phyloP scores from a whole-genome alignment of 306 rosid genomes.

The Prunus fruticosa region DNA sequence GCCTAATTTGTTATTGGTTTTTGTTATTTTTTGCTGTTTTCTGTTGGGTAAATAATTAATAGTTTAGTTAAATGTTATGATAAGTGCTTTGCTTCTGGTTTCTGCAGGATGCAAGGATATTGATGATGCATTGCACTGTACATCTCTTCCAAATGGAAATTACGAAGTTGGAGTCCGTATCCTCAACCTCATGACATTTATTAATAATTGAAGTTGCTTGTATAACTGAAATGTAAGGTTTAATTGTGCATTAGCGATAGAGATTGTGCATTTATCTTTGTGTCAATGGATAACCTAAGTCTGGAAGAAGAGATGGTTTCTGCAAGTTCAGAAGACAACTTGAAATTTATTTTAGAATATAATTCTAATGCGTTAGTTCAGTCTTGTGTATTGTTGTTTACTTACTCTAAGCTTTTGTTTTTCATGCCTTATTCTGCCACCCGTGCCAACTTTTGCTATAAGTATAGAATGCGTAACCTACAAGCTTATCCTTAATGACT shows the following conservation, averaged over 20 bases:
- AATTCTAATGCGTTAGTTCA: neutral
- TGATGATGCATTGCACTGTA: slow-evolving; percentile 95
- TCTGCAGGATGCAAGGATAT: slow-evolving; percentile 91
- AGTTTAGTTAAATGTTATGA: neutral
- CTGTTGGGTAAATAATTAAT: slow-evolving; percentile 5
- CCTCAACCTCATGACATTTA: slow-evolving; percentile 35
- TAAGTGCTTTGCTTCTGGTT: slow-evolving; percentile 24
- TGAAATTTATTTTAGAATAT: neutral
- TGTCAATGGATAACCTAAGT: neutral
- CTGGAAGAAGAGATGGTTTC: neutral
- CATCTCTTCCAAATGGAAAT: slow-evolving; percentile 90
- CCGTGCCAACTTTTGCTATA: neutral
- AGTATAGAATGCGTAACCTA: neutral
- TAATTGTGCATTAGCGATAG: neutral
- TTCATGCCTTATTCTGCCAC: neutral
- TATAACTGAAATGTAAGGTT: neutral
- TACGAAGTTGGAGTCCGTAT: slow-evolving; percentile 99
- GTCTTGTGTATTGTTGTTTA: neutral
- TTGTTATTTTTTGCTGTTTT: neutral
- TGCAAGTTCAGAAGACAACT: neutral
- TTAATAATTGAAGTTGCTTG: neutral
- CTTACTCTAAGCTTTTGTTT: neutral
- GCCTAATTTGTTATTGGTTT: neutral
- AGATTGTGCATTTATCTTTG: neutral
- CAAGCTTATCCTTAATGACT: slow-evolving; percentile 46